Evolutionary conservation across 2,329 filamentous ascomycete species (phyloP).

Genomic region (Chaetomiaceae sp.): DNA sequence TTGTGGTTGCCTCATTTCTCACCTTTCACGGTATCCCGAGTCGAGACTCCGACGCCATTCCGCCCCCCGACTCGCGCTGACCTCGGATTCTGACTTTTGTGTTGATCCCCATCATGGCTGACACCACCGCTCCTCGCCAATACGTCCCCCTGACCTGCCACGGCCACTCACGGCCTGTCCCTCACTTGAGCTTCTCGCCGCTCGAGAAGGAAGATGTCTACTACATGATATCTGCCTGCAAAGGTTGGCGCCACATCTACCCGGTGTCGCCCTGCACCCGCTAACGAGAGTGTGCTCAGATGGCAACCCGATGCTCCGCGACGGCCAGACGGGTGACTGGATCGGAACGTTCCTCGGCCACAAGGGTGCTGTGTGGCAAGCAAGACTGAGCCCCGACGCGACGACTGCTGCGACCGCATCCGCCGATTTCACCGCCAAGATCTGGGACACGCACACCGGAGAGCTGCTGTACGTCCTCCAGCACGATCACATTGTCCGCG

Average conservation of each 20-base stretch:
- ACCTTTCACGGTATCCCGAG: background rate
- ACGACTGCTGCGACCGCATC: slow-evolving; percentile 87
- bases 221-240: slow-evolving; percentile 90
- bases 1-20: background rate
- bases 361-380: slow-evolving; percentile 97
- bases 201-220: slow-evolving; percentile 79
- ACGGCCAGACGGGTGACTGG: slow-evolving; percentile 94
- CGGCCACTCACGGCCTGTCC: slow-evolving; percentile 87
- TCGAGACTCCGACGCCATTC: background rate
- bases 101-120: slow-evolving; percentile 27
- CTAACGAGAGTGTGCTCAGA: slow-evolving; percentile 50
- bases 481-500: slow-evolving; percentile 92
- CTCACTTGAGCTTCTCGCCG: slow-evolving; percentile 84
- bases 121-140: slow-evolving; percentile 38
- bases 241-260: slow-evolving; percentile 50
- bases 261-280: background rate
- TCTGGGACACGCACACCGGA: slow-evolving; percentile 96
- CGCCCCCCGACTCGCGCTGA: background rate
- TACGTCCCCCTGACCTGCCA: slow-evolving; percentile 91
- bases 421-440: slow-evolving; percentile 92
- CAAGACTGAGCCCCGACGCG: slow-evolving; percentile 82
- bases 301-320: slow-evolving; percentile 96
- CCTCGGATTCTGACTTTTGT: background rate
- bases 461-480: slow-evolving; percentile 82
- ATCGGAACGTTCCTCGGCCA: slow-evolving; percentile 98